These are phyloP conservation scores for Backusella tuberculispora DNA, from an alignment of 192 early-diverging fungal species.

Conservation along the genomic window DNA sequence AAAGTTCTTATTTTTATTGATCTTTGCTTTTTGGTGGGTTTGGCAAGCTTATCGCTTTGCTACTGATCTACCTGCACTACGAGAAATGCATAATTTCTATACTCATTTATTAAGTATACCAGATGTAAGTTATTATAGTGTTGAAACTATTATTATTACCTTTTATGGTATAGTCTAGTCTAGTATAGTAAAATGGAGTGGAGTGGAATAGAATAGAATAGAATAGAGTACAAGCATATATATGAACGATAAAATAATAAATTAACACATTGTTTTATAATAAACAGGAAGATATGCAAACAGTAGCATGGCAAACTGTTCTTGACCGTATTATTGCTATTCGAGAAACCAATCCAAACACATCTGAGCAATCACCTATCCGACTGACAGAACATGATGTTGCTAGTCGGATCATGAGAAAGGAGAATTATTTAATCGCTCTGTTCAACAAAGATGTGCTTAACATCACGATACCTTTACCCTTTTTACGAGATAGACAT, in stretches of 20 bases:
- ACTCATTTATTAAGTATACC: slow-evolving; percentile 76
- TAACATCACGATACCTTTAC: slow-evolving; percentile 75
- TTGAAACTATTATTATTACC: neutral
- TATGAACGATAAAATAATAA: neutral
- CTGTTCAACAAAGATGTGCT: slow-evolving; percentile 93
- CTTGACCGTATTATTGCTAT: slow-evolving; percentile 73
- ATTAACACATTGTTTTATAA: neutral
- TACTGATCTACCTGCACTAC: slow-evolving; percentile 71
- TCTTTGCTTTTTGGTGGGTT: slow-evolving; percentile 77
- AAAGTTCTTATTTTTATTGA: slow-evolving; percentile 59
- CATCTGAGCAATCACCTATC: slow-evolving; percentile 50
- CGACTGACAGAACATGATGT: slow-evolving; percentile 75
- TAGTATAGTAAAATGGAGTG: too few species aligned
- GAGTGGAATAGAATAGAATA: too few species aligned
- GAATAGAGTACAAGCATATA: too few species aligned
- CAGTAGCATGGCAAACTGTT: slow-evolving; percentile 86
- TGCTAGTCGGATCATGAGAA: slow-evolving; percentile 94
- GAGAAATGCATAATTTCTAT: slow-evolving; percentile 87
- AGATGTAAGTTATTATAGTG: slow-evolving; percentile 52
- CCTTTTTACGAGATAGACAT: slow-evolving; percentile 55
- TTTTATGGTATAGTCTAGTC: neutral
- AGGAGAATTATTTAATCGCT: slow-evolving; percentile 97
- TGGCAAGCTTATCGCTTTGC: slow-evolving; percentile 70
- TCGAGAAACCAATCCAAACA: slow-evolving; percentile 67
- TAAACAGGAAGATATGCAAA: slow-evolving; percentile 78